phyloP scores from a whole-genome alignment of 2,329 filamentous ascomycete species.

The Harringtonia aguacate region DNA sequence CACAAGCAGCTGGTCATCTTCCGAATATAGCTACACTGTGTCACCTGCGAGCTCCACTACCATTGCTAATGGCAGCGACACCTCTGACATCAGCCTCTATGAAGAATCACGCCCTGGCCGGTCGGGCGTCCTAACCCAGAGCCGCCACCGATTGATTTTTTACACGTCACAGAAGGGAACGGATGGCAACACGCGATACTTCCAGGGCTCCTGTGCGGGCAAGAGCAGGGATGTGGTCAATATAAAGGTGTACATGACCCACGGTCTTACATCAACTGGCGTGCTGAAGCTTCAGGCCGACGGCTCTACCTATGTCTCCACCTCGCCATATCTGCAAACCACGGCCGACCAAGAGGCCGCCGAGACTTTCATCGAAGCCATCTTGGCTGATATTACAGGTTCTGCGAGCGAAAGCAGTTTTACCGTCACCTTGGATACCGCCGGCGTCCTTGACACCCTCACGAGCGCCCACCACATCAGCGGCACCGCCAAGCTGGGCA shows the following conservation, averaged over 20 bases:
- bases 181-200: constrained; percentile 16
- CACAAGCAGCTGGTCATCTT: not conserved
- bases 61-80: not conserved
- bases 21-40: not conserved
- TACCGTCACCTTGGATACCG: not conserved
- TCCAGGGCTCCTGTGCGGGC: constrained; percentile 33
- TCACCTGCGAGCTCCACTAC: constrained; percentile 6
- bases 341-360: constrained; percentile 45
- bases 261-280: constrained; percentile 35
- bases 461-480: constrained; percentile 36
- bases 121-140: constrained; percentile 25
- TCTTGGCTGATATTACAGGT: constrained; percentile 11
- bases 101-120: constrained; percentile 20
- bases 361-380: constrained; percentile 35
- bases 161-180: constrained; percentile 28
- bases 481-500: constrained; percentile 51
- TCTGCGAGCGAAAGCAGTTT: no score
- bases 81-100: constrained; percentile 19
- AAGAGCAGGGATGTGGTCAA: constrained; percentile 16
- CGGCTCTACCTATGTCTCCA: constrained; percentile 28
- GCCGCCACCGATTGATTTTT: constrained; percentile 32
- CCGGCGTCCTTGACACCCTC: constrained; percentile 31
- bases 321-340: constrained; percentile 40
- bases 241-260: constrained; percentile 38
- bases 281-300: constrained; percentile 27